A percentile compares a stretch with the other conserved stretches of the same genome.
Evolutionary conservation across 2,329 filamentous ascomycete genomes (phyloP).

Genomic region (Chaetomiaceae sp.): DNA sequence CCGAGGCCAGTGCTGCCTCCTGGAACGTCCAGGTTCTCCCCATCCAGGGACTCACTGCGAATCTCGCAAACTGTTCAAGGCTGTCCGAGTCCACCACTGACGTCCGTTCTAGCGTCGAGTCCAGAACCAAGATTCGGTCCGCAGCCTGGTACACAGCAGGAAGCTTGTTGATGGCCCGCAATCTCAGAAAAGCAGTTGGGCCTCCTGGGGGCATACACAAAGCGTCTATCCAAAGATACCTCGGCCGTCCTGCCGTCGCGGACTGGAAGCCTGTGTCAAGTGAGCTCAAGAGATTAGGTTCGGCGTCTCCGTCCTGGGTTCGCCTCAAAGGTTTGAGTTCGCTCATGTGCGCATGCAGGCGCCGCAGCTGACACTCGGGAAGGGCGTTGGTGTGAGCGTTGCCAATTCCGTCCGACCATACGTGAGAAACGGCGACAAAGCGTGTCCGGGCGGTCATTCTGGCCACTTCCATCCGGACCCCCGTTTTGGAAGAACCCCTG

Average conservation of each 20-base stretch:
- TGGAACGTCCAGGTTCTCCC: slow-evolving; percentile 21
- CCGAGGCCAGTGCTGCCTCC: slow-evolving; percentile 19
- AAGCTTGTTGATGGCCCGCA: slow-evolving; percentile 23
- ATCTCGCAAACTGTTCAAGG: slow-evolving; percentile 20
- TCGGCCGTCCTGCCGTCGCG: slow-evolving; percentile 11
- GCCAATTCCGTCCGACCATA: slow-evolving; percentile 22
- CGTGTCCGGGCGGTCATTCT: slow-evolving; percentile 21
- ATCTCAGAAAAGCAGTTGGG: slow-evolving; percentile 10
- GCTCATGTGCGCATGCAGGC: slow-evolving; percentile 17
- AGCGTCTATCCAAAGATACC: slow-evolving; percentile 25
- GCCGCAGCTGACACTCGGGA: slow-evolving; percentile 23
- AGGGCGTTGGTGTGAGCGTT: slow-evolving; percentile 21
- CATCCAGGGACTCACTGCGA: slow-evolving; percentile 23
- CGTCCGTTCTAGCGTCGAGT: slow-evolving; percentile 16
- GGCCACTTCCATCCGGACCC: slow-evolving; percentile 14
- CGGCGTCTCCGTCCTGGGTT: background rate
- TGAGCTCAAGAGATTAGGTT: slow-evolving; percentile 19
- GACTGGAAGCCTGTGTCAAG: slow-evolving; percentile 21
- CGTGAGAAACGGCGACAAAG: slow-evolving; percentile 22
- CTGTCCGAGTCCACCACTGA: slow-evolving; percentile 19
- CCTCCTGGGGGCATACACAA: slow-evolving; percentile 22
- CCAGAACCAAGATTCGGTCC: slow-evolving; percentile 21
- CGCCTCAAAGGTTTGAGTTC: slow-evolving; percentile 12
- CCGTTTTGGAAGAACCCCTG: slow-evolving; percentile 8
- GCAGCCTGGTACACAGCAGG: slow-evolving; percentile 23